These are phyloP conservation scores for Salix suchowensis DNA, from an alignment of 345 rosid genomes.

Conservation along the genomic window DNA sequence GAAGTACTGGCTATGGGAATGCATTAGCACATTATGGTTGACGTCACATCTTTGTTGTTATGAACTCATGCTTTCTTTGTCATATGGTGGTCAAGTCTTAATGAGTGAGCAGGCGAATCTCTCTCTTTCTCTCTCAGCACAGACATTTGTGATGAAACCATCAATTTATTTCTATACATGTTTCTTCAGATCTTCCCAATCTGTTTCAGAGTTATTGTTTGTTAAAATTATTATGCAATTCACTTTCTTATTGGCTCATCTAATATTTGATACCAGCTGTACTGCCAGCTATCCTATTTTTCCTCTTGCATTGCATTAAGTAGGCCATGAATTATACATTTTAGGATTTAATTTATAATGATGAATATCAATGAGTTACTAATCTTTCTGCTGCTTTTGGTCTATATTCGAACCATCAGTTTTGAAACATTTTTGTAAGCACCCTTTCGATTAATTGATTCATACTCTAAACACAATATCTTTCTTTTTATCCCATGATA, in stretches of 20 bases:
- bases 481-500: background rate
- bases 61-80: conserved; percentile 7
- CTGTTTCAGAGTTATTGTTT: background rate
- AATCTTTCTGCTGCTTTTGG: background rate
- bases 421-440: background rate
- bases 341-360: background rate
- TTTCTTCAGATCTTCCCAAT: background rate
- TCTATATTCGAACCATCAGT: background rate
- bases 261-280: background rate
- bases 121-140: background rate
- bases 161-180: background rate
- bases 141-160: background rate
- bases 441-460: background rate
- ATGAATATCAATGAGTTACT: background rate
- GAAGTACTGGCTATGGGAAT: conserved; percentile 37
- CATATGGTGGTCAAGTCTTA: conserved; percentile 38
- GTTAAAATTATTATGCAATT: background rate
- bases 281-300: background rate
- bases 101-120: conserved; percentile 55
- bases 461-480: background rate
- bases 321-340: background rate
- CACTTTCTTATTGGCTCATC: background rate
- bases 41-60: conserved; percentile 7
- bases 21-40: background rate
- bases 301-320: background rate